phyloP scores from a whole-genome alignment of 768 basidiomycete species.

The Gyrodon lividus region DNA sequence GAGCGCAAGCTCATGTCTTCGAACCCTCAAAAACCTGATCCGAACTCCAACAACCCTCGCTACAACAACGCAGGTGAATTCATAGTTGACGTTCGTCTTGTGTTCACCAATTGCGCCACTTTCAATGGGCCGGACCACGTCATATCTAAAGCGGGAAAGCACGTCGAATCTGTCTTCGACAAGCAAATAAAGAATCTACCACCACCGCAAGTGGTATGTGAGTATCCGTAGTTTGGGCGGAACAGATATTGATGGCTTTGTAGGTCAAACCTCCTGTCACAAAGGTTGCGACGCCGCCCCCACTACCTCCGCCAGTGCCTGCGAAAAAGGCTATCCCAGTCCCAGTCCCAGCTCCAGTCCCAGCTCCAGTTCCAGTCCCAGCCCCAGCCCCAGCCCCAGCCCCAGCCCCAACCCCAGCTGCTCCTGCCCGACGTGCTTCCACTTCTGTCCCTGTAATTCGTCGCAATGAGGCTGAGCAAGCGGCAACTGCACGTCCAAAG shows the following conservation, averaged over 20 bases:
- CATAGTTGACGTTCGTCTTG: conserved; percentile 77
- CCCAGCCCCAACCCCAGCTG: too few relatives aligned
- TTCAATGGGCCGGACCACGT: conserved; percentile 94
- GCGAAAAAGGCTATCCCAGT: conserved; percentile 30
- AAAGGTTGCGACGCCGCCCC: conserved; percentile 41
- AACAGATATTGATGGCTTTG: conserved; percentile 13
- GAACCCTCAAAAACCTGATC: conserved; percentile 75
- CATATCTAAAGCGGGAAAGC: conserved; percentile 76
- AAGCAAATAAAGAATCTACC: conserved; percentile 87
- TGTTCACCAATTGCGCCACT: conserved; percentile 83
- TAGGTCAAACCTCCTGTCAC: conserved; percentile 43
- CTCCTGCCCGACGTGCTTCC: conserved; percentile 66
- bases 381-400: too few relatives aligned
- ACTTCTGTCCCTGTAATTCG: conserved; percentile 82
- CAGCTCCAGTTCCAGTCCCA: too few relatives aligned
- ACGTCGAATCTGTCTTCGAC: conserved; percentile 82
- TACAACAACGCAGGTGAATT: conserved; percentile 81
- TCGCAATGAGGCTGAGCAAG: conserved; percentile 61
- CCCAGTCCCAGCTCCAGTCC: conserved; percentile 35
- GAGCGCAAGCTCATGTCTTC: conserved; percentile 84
- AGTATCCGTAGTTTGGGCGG: conserved; percentile 18
- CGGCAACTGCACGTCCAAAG: conserved; percentile 76
- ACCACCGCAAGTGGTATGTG: conserved; percentile 66
- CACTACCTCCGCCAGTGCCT: conserved; percentile 41
- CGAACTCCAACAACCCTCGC: conserved; percentile 67